Evolutionary conservation across 2,329 filamentous ascomycete species (phyloP).

Genomic region (Penicillium sp.): DNA sequence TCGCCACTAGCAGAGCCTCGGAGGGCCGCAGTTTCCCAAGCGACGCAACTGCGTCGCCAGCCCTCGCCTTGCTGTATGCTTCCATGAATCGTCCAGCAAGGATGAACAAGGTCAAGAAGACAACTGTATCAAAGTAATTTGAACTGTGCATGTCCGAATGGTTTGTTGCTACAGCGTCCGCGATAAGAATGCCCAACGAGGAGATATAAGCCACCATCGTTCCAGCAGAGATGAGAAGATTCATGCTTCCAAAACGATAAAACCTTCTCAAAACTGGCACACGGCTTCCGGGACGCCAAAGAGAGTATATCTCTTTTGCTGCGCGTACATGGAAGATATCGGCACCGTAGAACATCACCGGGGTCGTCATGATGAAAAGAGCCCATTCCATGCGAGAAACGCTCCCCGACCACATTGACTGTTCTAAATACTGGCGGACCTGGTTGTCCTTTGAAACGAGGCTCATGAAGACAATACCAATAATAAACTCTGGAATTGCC

Average conservation of each 20-base stretch:
- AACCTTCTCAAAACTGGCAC: slow-evolving; percentile 76
- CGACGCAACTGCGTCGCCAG: slow-evolving; percentile 82
- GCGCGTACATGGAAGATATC: slow-evolving; percentile 83
- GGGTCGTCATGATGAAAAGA: slow-evolving; percentile 80
- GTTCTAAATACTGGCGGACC: slow-evolving; percentile 69
- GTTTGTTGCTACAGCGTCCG: slow-evolving; percentile 48
- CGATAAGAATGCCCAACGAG: slow-evolving; percentile 77
- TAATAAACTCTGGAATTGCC: slow-evolving; percentile 81
- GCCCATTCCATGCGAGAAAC: slow-evolving; percentile 79
- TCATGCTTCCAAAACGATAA: slow-evolving; percentile 96
- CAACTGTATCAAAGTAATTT: slow-evolving; percentile 87
- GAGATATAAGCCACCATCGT: slow-evolving; percentile 87
- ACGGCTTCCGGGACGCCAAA: slow-evolving; percentile 78
- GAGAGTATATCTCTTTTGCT: slow-evolving; percentile 74
- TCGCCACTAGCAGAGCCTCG: slow-evolving; percentile 70
- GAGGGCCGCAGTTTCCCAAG: slow-evolving; percentile 78
- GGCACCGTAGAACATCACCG: slow-evolving; percentile 84
- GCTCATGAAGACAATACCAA: slow-evolving; percentile 91
- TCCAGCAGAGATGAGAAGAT: slow-evolving; percentile 86
- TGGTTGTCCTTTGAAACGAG: slow-evolving; percentile 67
- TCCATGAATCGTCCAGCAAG: slow-evolving; percentile 67
- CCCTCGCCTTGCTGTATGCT: slow-evolving; percentile 88
- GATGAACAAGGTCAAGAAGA: slow-evolving; percentile 88
- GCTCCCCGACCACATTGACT: slow-evolving; percentile 69
- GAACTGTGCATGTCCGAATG: slow-evolving; percentile 59